These are phyloP conservation scores for Tothia fuscella DNA, from an alignment of 2,329 filamentous ascomycete species.

Conservation along the genomic window DNA sequence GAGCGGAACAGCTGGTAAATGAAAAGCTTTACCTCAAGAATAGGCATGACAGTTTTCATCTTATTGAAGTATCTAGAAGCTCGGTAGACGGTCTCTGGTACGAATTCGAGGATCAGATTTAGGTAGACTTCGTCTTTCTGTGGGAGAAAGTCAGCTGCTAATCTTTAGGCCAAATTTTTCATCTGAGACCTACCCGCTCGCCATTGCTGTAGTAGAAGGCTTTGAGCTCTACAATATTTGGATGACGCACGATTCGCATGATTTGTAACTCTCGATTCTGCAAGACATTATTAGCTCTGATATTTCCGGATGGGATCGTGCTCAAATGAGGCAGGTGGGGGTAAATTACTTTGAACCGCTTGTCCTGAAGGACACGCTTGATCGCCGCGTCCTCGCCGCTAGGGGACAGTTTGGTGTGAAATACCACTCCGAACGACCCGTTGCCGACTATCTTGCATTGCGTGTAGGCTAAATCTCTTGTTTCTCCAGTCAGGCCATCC, in stretches of 20 bases:
- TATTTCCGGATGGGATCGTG: background rate
- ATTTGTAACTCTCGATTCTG: constrained; percentile 99
- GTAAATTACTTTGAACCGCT: constrained; percentile 82
- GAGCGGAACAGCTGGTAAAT: constrained; percentile 99
- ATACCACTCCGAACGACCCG: constrained; percentile 96
- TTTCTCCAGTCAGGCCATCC: constrained; percentile 93
- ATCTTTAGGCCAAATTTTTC: background rate
- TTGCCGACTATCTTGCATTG: constrained; percentile 99
- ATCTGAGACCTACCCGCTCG: constrained; percentile 60
- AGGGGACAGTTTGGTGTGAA: constrained; percentile 97
- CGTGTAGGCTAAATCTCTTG: constrained; percentile 92
- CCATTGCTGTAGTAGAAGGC: constrained; percentile 99
- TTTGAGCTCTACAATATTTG: constrained; percentile 97
- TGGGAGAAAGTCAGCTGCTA: constrained; percentile 18
- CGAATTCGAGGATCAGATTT: constrained; percentile 94
- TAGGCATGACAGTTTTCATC: constrained; percentile 99
- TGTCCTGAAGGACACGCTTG: constrained; percentile 97
- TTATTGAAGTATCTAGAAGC: constrained; percentile 99
- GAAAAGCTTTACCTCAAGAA: constrained; percentile 97
- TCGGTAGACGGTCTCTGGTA: constrained; percentile 95
- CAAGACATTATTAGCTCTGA: no score
- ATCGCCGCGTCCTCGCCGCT: constrained; percentile 97
- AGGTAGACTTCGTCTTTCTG: constrained; percentile 91
- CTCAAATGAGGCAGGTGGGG: background rate
- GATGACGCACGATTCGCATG: constrained; percentile 97